Percentiles rank a stretch among this genome's conserved stretches.
Conservation (phyloP, 148 eudicot species). For the Silene conica region DNA sequence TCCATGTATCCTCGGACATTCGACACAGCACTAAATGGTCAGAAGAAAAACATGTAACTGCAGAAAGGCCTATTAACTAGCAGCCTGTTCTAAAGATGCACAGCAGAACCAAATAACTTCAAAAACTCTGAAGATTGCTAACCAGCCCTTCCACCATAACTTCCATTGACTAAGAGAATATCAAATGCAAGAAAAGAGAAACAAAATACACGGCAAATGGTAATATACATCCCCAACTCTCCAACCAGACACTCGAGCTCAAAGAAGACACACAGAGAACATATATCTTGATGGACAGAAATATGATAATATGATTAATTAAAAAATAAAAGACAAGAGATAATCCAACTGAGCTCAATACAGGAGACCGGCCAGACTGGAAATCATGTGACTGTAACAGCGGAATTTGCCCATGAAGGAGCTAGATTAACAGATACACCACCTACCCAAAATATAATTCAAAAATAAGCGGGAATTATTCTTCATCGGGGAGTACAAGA, state of each 20-base stretch:
- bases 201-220: neutral
- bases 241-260: neutral
- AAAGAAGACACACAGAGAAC: neutral
- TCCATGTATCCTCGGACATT: neutral
- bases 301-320: neutral
- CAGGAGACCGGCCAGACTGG: neutral
- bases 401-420: neutral
- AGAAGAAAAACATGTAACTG: neutral
- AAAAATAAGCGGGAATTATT: neutral
- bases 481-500: neutral
- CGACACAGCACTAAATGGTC: neutral
- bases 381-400: neutral
- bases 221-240: neutral
- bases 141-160: neutral
- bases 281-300: neutral
- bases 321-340: neutral
- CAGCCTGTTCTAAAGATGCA: conserved; percentile 1
- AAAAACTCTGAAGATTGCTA: neutral
- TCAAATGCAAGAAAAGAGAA: neutral
- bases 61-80: neutral
- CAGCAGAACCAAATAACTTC: neutral
- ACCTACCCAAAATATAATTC: neutral
- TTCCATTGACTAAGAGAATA: neutral
- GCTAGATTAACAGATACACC: neutral
- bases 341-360: neutral